Evolutionary conservation across 2,329 filamentous ascomycete species (phyloP).

Genomic region (Botrytis tulipae): DNA sequence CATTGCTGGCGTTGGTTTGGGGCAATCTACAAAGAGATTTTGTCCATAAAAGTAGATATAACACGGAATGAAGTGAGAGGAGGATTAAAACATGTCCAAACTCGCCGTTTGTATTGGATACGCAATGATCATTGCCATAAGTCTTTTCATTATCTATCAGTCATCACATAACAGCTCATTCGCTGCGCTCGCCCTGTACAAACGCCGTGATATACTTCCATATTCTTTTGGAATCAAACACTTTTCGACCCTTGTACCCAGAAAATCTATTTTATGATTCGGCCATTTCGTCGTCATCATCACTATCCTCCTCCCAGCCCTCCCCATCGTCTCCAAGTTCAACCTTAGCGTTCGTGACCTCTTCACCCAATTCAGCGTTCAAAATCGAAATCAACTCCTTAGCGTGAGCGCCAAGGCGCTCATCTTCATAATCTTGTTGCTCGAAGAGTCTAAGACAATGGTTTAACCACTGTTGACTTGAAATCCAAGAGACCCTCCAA

Average conservation of each 20-base stretch:
- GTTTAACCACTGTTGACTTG: conserved; percentile 78
- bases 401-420: conserved; percentile 72
- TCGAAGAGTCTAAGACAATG: conserved; percentile 79
- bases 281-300: conserved; percentile 54
- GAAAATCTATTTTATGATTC: conserved; percentile 40
- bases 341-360: conserved; percentile 55
- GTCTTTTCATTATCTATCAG: conserved; percentile 16
- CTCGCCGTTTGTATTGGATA: not conserved
- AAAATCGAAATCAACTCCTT: conserved; percentile 66
- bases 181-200: conserved; percentile 5
- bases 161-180: not conserved
- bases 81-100: not conserved
- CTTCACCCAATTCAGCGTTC: conserved; percentile 62
- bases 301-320: conserved; percentile 51
- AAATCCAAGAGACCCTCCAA: conserved; percentile 58
- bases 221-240: not conserved
- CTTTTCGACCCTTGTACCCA: not conserved
- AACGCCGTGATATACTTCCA: conserved; percentile 24
- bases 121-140: not conserved
- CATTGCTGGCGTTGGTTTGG: conserved; percentile 34
- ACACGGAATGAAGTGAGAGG: not conserved
- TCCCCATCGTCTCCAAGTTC: conserved; percentile 50
- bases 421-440: conserved; percentile 80
- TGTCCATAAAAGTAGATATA: not conserved
- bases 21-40: conserved; percentile 1